Base-by-base conservation (phyloP, 768 basidiomycete species). In the Rhodotorula kratochvilovae region DNA sequence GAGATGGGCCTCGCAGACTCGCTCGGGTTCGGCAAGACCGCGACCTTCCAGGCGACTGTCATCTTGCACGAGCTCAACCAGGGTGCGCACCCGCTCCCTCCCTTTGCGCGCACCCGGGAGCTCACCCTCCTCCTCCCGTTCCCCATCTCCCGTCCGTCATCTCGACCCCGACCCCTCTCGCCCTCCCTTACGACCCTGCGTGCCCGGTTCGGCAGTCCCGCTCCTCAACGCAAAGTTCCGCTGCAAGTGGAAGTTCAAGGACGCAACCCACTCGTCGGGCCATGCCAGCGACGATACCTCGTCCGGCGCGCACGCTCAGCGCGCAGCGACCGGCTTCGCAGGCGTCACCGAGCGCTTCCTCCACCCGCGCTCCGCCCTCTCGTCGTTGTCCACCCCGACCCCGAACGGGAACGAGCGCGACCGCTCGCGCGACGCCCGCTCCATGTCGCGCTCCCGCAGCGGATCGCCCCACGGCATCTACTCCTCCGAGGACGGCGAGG, bases 171-270 rank as follows among this genome's bases (percentile, higher is more conserved):
- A 62, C 54, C 31, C 54, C 31, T 17, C 43, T 35, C 33, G 3
- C 54, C 31, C 54, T 31, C 19, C 33, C 33, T 35, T 31, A 15
- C 31, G 8, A 4, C 0, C 53, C 7, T 27, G 15, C 53, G 12
- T 19, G 5, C 35, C 21, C 39, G 29, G 43, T 2, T 29, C 33
- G 13, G 21, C 50, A 76, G 71, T 67, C 36, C 77, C 77, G 5
- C 65, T 78, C 31, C 63, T 72, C 11, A 55, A 70, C 59, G 77
- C 72, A 61, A 65, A 65, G 25, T 78, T 76, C 62, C 53, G 68
- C 31, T n/a, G 72, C 50, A 78, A 78, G 64, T 78, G 77, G 77
- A 61, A 67, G 12, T 76, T 76, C 72, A 75, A 76, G 43, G 67
- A 61, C 53, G 67, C 74, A 7, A 64, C 42, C 53, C 55, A 42